These are phyloP conservation scores for Hypoxylon sp. DNA, from an alignment of 2,329 filamentous ascomycete species.

Conservation along the genomic window DNA sequence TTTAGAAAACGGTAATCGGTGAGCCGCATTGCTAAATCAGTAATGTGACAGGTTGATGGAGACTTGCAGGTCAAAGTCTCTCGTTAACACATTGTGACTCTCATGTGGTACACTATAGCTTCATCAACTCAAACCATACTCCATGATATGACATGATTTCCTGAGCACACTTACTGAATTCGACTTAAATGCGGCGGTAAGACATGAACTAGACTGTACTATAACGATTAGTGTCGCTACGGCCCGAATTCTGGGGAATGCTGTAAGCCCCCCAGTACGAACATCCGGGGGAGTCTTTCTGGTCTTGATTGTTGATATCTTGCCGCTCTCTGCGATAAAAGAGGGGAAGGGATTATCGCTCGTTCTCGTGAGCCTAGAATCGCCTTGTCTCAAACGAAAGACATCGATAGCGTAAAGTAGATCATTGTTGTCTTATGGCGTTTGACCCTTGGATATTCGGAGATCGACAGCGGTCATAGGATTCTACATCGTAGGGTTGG, in stretches of 20 bases:
- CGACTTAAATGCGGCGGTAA: not conserved
- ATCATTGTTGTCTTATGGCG: conserved; percentile 10
- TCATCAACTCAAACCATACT: conserved; percentile 1
- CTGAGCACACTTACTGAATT: not conserved
- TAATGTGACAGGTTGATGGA: not conserved
- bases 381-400: conserved; percentile 1
- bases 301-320: conserved; percentile 18
- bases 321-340: conserved; percentile 4
- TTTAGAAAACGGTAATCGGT: conserved; percentile 19
- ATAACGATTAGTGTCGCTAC: not conserved
- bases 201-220: not conserved
- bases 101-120: not conserved
- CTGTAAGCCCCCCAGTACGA: conserved; percentile 16
- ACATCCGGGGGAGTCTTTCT: conserved; percentile 1
- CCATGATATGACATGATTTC: not conserved
- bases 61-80: conserved; percentile 21
- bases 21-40: conserved; percentile 24
- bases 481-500: not conserved
- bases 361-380: not conserved
- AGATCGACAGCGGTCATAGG: not conserved
- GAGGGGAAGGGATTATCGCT: not conserved
- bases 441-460: not conserved
- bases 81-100: conserved; percentile 15
- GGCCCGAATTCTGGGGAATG: conserved; percentile 5
- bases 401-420: conserved; percentile 4